phyloP scores from a whole-genome alignment of 2,329 filamentous ascomycete species.

The Emergomyces orientalis region DNA sequence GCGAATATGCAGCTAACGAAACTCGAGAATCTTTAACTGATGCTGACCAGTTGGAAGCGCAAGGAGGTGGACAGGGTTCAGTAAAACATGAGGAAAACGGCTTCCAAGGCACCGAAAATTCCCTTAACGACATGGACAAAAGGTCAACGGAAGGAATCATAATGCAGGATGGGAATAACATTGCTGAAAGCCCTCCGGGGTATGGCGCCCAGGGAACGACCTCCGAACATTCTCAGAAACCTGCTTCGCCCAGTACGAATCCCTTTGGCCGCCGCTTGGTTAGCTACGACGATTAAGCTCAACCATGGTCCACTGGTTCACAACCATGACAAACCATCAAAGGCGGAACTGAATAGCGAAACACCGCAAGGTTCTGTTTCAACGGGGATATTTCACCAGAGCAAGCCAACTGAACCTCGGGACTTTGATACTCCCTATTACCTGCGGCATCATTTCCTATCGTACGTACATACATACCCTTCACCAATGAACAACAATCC shows the following conservation, averaged over 20 bases:
- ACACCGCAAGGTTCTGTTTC: neutral
- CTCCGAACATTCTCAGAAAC: neutral
- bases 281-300: neutral
- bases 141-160: neutral
- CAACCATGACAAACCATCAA: neutral
- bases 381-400: neutral
- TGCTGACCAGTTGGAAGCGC: neutral
- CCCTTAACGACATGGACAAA: neutral
- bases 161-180: neutral
- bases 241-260: neutral
- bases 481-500: slow-evolving; percentile 14
- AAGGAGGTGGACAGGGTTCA: neutral
- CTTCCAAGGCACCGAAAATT: neutral
- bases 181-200: neutral
- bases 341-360: neutral
- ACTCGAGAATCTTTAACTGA: neutral
- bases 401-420: neutral
- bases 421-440: neutral
- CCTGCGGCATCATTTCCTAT: neutral
- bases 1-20: neutral
- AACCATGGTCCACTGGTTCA: neutral
- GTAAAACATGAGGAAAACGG: neutral
- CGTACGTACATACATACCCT: slow-evolving; percentile 5
- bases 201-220: neutral
- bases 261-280: slow-evolving; percentile 4